Conservation (phyloP, 371 early-diverging fungal species). For the Mucor indicus region DNA sequence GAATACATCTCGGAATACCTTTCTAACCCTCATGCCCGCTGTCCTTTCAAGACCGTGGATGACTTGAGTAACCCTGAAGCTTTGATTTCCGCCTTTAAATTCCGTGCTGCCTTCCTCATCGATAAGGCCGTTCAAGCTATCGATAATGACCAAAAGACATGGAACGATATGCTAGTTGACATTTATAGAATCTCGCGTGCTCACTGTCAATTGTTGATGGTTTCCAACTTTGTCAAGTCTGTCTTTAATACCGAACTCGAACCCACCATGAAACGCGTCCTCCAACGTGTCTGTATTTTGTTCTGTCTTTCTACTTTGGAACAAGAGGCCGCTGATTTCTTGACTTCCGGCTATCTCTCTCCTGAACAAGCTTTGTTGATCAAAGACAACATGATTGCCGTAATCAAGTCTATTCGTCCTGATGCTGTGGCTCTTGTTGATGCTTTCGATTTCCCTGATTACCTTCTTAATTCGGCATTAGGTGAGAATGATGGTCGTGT, state of each 20-base stretch:
- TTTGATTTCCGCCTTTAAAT: constrained; percentile 33
- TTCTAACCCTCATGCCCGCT: constrained; percentile 40
- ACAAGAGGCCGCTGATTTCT: constrained; percentile 60
- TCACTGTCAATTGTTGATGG: constrained; percentile 63
- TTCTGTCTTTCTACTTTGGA: constrained; percentile 58
- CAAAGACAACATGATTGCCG: constrained; percentile 38
- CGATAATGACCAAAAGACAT: constrained; percentile 30
- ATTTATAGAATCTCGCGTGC: constrained; percentile 62
- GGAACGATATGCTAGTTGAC: constrained; percentile 54
- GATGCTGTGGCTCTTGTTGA: constrained; percentile 74
- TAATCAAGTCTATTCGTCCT: constrained; percentile 59
- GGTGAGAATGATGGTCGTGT: constrained; percentile 69
- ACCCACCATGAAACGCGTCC: not conserved
- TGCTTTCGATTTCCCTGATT: constrained; percentile 71
- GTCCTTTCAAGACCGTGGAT: constrained; percentile 26
- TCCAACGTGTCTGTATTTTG: constrained; percentile 26
- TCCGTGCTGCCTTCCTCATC: constrained; percentile 37
- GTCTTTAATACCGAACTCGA: constrained; percentile 21
- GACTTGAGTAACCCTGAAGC: constrained; percentile 35
- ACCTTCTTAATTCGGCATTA: constrained; percentile 66
- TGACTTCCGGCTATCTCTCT: constrained; percentile 53
- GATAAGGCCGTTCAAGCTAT: constrained; percentile 37
- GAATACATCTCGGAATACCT: constrained; percentile 43
- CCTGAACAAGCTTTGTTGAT: constrained; percentile 47
- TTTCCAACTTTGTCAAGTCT: constrained; percentile 56